phyloP scores from a whole-genome alignment of 2,329 filamentous ascomycete species.

The Talaromyces piceae region DNA sequence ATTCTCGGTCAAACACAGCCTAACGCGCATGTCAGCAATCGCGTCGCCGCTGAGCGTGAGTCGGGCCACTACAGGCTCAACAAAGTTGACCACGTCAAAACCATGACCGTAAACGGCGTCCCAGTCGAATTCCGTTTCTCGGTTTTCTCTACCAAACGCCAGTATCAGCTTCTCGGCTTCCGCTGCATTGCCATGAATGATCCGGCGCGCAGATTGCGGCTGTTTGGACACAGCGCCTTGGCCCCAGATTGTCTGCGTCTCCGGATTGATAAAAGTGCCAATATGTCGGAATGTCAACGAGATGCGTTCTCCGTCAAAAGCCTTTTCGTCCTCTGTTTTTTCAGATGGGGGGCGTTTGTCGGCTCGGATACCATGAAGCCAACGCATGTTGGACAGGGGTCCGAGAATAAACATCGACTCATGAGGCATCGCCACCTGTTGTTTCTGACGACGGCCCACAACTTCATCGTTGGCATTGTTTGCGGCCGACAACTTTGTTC shows the following conservation, averaged over 20 bases:
- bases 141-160: conserved; percentile 82
- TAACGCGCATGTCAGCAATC: conserved; percentile 31
- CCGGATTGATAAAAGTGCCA: conserved; percentile 67
- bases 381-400: conserved; percentile 69
- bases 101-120: conserved; percentile 65
- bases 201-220: conserved; percentile 49
- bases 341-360: conserved; percentile 68
- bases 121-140: conserved; percentile 65
- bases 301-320: conserved; percentile 70
- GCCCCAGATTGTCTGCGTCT: conserved; percentile 72
- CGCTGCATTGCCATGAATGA: conserved; percentile 62
- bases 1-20: conserved; percentile 32
- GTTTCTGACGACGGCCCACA: conserved; percentile 46
- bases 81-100: conserved; percentile 63
- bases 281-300: conserved; percentile 88
- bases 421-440: conserved; percentile 70
- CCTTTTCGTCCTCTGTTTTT: conserved; percentile 62
- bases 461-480: conserved; percentile 15
- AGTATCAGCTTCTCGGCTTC: conserved; percentile 60
- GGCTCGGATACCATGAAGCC: conserved; percentile 85
- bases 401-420: conserved; percentile 85
- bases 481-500: conserved; percentile 53
- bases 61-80: conserved; percentile 27
- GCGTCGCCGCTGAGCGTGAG: conserved; percentile 26
- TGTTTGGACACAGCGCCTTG: conserved; percentile 74